phyloP scores from a whole-genome alignment of 225 moss, liverwort and hornwort genomes.

The Antitrichia curtipendula region DNA sequence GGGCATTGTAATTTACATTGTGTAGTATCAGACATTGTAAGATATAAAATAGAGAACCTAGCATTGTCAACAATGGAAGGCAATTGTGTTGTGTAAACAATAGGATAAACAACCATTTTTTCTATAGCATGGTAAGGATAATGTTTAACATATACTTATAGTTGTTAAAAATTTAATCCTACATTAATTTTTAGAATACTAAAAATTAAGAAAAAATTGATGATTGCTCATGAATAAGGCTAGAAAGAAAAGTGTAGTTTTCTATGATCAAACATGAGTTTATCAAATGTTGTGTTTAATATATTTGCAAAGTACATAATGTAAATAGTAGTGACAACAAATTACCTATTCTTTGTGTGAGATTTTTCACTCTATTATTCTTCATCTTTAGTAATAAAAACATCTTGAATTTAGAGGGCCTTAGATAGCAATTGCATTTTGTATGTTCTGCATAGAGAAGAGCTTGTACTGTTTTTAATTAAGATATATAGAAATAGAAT shows the following conservation, averaged over 20 bases:
- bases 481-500: background rate
- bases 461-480: background rate
- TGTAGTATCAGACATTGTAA: rapidly evolving
- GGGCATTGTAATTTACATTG: background rate
- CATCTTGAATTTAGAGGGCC: background rate
- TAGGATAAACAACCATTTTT: no score
- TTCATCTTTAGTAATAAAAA: background rate
- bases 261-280: background rate
- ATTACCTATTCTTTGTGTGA: background rate
- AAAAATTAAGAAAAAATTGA: background rate
- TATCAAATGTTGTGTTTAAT: background rate
- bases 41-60: background rate
- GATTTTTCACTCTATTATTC: background rate
- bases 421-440: background rate
- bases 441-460: background rate
- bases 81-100: background rate
- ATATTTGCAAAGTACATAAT: background rate
- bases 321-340: background rate
- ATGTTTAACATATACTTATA: background rate
- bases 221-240: background rate
- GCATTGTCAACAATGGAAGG: background rate
- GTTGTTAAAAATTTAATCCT: background rate
- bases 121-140: background rate
- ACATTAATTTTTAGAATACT: background rate
- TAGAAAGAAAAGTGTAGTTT: background rate